Conservation (phyloP, 2,329 filamentous ascomycete genomes). For the Botryosphaeria dothidea region DNA sequence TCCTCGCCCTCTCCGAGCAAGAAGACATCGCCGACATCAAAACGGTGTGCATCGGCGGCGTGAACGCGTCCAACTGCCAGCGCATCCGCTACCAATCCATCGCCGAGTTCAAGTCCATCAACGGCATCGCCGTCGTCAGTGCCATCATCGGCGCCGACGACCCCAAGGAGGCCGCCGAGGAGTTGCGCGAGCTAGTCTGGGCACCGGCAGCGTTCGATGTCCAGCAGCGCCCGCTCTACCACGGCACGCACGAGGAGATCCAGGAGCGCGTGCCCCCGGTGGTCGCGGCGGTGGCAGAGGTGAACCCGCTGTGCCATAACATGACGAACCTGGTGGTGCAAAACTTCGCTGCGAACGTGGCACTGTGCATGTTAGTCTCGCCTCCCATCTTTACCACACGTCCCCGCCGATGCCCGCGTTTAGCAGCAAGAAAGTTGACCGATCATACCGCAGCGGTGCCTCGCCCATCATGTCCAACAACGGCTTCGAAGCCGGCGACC, state of each 20-base stretch:
- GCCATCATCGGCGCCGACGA: conserved; percentile 76
- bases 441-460: conserved; percentile 55
- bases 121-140: conserved; percentile 86
- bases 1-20: conserved; percentile 58
- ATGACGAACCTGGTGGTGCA: conserved; percentile 98
- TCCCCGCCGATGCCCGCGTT: too few relatives aligned
- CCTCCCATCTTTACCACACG: background rate
- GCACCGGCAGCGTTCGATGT: conserved; percentile 25
- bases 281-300: conserved; percentile 61
- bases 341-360: conserved; percentile 91
- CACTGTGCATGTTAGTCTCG: conserved; percentile 64
- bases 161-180: conserved; percentile 62
- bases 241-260: conserved; percentile 21
- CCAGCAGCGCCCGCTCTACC: background rate
- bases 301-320: conserved; percentile 81
- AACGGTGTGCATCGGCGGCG: conserved; percentile 84
- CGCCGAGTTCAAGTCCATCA: conserved; percentile 59
- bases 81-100: conserved; percentile 72
- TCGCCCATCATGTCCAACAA: conserved; percentile 92
- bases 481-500: conserved; percentile 76
- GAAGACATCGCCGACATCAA: conserved; percentile 26
- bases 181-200: conserved; percentile 60
- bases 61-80: conserved; percentile 75
- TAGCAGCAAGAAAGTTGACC: background rate
- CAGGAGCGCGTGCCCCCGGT: conserved; percentile 38